Base-by-base conservation (phyloP, 768 basidiomycete species). In the Suillus subalutaceus region DNA sequence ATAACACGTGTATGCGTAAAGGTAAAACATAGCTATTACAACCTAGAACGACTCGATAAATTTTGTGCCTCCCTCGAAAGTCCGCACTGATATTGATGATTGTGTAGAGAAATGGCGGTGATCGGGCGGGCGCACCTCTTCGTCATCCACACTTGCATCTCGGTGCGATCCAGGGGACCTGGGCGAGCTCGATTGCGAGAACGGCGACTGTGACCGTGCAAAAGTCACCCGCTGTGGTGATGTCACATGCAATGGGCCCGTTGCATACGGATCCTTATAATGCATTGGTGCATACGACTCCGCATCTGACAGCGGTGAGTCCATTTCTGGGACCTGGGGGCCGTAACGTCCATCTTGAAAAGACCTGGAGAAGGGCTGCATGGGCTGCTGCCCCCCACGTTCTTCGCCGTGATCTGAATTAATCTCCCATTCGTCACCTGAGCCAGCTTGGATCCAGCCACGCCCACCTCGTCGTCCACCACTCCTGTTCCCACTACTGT, bases 371-470 rank as follows among this genome's bases (percentile, higher is more conserved):
- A 70, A 58, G 4, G 66, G 38, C 30, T 55, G 32, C 43, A 46
- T 38, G 20, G 26, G 66, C 8, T 20, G 50, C 16, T 52, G 30
- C 20, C 32, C n/a, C 59, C 23, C 0, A 63, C 44, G 38, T 64
- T 65, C 58, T 13, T 43, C 69, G 18, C 57, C 73, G 23, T 30
- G 69, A 67, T 70, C 71, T 67, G 73, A 68, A 67, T 76, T 78
- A 53, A 70, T 66, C 43, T 81, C 82, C 82, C 83, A 87, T 66
- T 83, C 84, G 64, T 85, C 85, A 44, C 78, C 76, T 44, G 80
- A 83, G 44, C 80, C 79, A 48, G 86, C 81, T 67, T 81, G 81
- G 30, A 86, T 77, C 87, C 87, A 88, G 37, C 86, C 85, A 56
- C 78, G 76, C 57, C 72, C 74, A 67, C 72, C 69, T 65, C 71